Conservation (phyloP, 768 basidiomycete genomes). For the Daedaleopsis sinensis region DNA sequence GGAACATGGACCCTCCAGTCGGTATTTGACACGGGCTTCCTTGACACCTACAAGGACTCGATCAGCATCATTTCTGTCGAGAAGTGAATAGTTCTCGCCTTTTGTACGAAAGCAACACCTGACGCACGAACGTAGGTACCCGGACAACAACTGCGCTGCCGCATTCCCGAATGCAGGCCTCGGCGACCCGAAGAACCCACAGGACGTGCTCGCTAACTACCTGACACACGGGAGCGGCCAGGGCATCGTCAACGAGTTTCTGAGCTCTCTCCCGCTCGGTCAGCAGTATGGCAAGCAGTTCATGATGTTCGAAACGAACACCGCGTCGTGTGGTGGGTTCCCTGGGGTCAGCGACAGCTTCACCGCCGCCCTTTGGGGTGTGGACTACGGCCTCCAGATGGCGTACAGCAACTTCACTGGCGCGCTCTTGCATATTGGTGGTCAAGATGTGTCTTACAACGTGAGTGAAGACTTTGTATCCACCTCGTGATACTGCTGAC, state of each 20-base stretch:
- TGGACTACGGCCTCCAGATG: slow-evolving; percentile 53
- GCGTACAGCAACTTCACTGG: slow-evolving; percentile 50
- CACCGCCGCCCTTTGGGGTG: slow-evolving; percentile 51
- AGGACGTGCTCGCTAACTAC: slow-evolving; percentile 44
- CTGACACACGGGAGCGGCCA: slow-evolving; percentile 46
- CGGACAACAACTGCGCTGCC: slow-evolving; percentile 39
- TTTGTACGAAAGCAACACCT: not conserved
- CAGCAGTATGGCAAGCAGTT: slow-evolving; percentile 40
- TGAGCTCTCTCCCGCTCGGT: slow-evolving; percentile 37
- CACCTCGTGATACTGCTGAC: not conserved
- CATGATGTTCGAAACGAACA: slow-evolving; percentile 58
- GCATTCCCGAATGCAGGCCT: slow-evolving; percentile 26
- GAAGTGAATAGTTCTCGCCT: slow-evolving; percentile 27
- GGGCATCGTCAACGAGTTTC: slow-evolving; percentile 42
- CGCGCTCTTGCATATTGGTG: slow-evolving; percentile 50
- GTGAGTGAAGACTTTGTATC: slow-evolving; percentile 36
- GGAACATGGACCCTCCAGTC: slow-evolving; percentile 20
- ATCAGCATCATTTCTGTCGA: slow-evolving; percentile 45
- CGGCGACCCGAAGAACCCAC: slow-evolving; percentile 35
- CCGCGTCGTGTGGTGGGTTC: slow-evolving; percentile 57
- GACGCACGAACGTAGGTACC: slow-evolving; percentile 33
- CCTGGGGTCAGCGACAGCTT: slow-evolving; percentile 54
- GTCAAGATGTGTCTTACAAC: slow-evolving; percentile 54
- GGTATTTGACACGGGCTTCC: slow-evolving; percentile 34
- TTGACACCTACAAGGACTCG: slow-evolving; percentile 30